Percentiles rank a stretch among this genome's conserved stretches.
phyloP scores from a whole-genome alignment of 2,329 filamentous ascomycete species.

The Fusarium buxicola region DNA sequence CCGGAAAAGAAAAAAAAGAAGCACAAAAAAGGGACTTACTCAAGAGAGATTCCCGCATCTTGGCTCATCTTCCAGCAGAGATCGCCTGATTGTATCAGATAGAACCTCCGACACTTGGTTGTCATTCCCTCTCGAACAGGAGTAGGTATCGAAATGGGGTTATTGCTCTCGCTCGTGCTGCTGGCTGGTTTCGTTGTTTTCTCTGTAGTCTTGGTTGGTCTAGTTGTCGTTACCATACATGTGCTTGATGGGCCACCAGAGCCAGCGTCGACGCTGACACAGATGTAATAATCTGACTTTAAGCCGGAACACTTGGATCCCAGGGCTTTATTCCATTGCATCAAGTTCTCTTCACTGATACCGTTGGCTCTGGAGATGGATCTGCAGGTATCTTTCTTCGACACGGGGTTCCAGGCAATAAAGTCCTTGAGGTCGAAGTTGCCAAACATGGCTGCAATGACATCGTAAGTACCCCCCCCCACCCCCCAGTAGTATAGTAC shows the following conservation, averaged over 20 bases:
- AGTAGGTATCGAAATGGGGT: too few species aligned
- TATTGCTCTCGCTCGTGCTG: too few species aligned
- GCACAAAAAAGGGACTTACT: too few species aligned
- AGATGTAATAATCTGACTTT: not conserved
- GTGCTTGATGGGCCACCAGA: not conserved
- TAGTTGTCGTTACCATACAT: too few species aligned
- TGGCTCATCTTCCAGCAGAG: too few species aligned
- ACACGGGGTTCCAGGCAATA: conserved; percentile 7
- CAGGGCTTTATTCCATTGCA: not conserved
- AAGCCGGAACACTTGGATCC: not conserved
- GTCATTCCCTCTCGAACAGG: too few species aligned
- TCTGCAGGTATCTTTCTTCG: not conserved
- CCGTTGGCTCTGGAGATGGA: not conserved
- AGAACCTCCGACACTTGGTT: too few species aligned
- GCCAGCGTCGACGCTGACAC: not conserved
- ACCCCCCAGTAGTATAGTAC: conserved; percentile 13
- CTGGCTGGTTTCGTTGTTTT: too few species aligned
- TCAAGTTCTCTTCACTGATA: not conserved
- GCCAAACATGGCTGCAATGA: not conserved
- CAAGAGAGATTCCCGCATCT: too few species aligned
- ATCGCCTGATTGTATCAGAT: too few species aligned
- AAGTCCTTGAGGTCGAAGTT: not conserved
- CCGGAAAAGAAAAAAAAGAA: too few species aligned
- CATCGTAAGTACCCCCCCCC: not conserved
- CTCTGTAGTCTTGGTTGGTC: too few species aligned